phyloP scores from a whole-genome alignment of 176 grass and related monocot species.

The Thalia dealbata region DNA sequence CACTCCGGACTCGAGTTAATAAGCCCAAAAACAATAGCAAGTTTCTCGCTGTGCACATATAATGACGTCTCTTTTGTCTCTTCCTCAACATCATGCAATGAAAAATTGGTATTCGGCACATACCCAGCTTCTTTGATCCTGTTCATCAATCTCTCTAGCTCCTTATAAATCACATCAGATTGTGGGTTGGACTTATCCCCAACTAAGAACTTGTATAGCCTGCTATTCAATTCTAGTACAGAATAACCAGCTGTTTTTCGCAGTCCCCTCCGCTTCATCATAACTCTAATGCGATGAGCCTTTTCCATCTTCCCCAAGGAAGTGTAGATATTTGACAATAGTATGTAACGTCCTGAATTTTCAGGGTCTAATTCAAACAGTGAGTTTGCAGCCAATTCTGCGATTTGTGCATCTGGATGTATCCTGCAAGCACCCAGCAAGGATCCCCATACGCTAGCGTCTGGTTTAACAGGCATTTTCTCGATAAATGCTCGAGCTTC shows the following conservation, averaged over 20 bases:
- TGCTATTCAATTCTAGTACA: constrained; percentile 23
- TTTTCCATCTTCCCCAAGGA: constrained; percentile 24
- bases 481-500: constrained; percentile 22
- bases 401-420: constrained; percentile 19
- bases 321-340: constrained; percentile 25
- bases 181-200: constrained; percentile 17
- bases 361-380: constrained; percentile 18
- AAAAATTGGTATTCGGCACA: constrained; percentile 27
- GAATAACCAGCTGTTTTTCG: constrained; percentile 23
- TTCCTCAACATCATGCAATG: constrained; percentile 25
- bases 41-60: constrained; percentile 22
- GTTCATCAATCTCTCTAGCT: constrained; percentile 23
- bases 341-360: constrained; percentile 23
- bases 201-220: constrained; percentile 24
- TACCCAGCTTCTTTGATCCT: constrained; percentile 16
- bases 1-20: constrained; percentile 12
- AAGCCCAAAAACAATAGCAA: constrained; percentile 25
- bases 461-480: constrained; percentile 26
- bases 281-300: constrained; percentile 14
- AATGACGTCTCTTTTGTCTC: constrained; percentile 22
- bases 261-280: constrained; percentile 15
- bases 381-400: constrained; percentile 22
- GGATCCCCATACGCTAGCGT: constrained; percentile 26
- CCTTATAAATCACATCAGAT: constrained; percentile 16
- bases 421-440: constrained; percentile 30